Base-by-base conservation (phyloP, 192 early-diverging fungal species). In the Coemansia sp. region DNA sequence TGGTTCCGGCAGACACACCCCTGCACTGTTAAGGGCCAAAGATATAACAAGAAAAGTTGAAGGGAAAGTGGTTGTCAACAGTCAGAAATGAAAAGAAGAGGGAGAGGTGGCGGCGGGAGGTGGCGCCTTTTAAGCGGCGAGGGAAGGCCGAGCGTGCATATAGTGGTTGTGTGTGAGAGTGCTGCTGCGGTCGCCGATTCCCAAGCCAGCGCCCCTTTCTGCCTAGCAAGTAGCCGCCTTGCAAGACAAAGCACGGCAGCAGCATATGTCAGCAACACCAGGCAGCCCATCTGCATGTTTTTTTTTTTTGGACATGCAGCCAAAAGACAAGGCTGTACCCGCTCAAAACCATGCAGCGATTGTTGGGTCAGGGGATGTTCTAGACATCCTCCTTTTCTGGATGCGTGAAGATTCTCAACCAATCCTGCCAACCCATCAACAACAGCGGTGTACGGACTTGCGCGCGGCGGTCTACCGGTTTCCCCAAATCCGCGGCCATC, bases 41-140 rank as follows among this genome's bases (percentile, higher is more conserved):
- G 3, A 50, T 43, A 49, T 8, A 8, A 49, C 14, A 17, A 50
- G 7, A 26, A 50, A 23, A 50, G 49, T 23, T n/a, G 9, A 23
- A 50, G 49, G 19, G 19, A 50, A 50, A 50, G 49, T 46, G 43
- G 43, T 46, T 46, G 43, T 46, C 5, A 17, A 17, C 14, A 46
- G 13, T 16, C 43, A 50, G 35, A 50, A 50, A 23, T 50, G 4
- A 19, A 19, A n/a, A 50, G 49, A 23, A 26, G 19, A 21, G 49
- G 19, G 49, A 19, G 49, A 6, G 9, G 49, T 46, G 49, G 19
- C n/a, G 49, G 49, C 19, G 49, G 49, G 49, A 23, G 19, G 49
- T 50, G 49, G 49, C 49, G 49, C 49, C 49, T 50, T 50, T 50
- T 50, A 50, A 50, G 49, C 49, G 49, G 21, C 49, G 3, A 11